Evolutionary conservation across 1,284 basidiomycete species (phyloP).

Genomic region (Bjerkandera adusta): DNA sequence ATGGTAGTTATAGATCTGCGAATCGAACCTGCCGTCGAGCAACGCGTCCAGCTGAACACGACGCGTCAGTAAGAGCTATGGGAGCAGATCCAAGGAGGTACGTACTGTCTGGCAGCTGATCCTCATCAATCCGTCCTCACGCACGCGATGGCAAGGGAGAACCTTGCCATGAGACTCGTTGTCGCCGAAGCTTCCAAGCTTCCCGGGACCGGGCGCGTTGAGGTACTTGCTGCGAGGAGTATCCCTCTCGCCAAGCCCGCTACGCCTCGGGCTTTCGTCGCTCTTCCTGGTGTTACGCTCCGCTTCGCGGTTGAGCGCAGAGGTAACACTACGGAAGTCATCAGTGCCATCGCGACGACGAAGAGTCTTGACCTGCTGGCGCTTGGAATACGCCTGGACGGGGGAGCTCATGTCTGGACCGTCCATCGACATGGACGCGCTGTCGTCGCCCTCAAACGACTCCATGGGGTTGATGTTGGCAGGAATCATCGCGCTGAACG

Average conservation of each 20-base stretch:
- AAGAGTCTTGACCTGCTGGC: slow-evolving; percentile 71
- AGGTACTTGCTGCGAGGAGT: slow-evolving; percentile 36
- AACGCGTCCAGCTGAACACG: slow-evolving; percentile 65
- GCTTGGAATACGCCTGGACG: slow-evolving; percentile 71
- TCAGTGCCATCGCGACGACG: slow-evolving; percentile 77
- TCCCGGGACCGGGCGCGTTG: slow-evolving; percentile 27
- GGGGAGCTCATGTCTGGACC: slow-evolving; percentile 65
- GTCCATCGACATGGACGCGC: slow-evolving; percentile 7
- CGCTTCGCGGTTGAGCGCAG: slow-evolving; percentile 17
- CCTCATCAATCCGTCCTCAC: slow-evolving; percentile 94
- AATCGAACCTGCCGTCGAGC: slow-evolving; percentile 69
- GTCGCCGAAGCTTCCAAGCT: slow-evolving; percentile 74
- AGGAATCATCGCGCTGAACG: slow-evolving; percentile 71
- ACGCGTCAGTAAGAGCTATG: background rate
- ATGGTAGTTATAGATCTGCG: slow-evolving; percentile 66
- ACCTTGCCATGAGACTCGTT: slow-evolving; percentile 92
- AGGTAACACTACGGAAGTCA: slow-evolving; percentile 65
- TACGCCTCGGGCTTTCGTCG: slow-evolving; percentile 2
- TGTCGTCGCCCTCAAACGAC: slow-evolving; percentile 35
- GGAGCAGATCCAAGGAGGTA: slow-evolving; percentile 10
- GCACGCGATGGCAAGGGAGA: slow-evolving; percentile 90
- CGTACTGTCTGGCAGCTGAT: slow-evolving; percentile 80
- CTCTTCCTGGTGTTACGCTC: slow-evolving; percentile 32
- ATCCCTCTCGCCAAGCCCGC: slow-evolving; percentile 23
- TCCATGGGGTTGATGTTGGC: slow-evolving; percentile 31